Conservation (phyloP, 805 yeast genomes). For the Metschnikowia koreensis region DNA sequence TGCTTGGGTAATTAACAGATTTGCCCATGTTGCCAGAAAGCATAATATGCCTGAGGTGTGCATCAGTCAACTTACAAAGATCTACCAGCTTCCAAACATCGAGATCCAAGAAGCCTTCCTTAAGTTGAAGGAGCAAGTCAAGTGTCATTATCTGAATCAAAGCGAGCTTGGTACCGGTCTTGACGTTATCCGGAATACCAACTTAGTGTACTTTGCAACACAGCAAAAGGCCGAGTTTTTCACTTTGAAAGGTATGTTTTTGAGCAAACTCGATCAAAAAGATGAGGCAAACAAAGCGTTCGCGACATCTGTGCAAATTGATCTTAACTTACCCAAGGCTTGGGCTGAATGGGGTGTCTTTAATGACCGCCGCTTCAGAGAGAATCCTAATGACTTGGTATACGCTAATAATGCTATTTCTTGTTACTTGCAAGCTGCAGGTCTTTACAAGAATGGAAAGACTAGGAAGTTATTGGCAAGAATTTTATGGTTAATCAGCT, state of each 20-base stretch:
- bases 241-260: slow-evolving; percentile 96
- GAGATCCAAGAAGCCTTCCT: slow-evolving; percentile 98
- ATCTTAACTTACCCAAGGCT: slow-evolving; percentile 89
- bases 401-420: slow-evolving; percentile 92
- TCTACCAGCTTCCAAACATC: slow-evolving; percentile 92
- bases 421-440: slow-evolving; percentile 97
- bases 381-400: slow-evolving; percentile 73
- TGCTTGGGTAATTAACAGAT: slow-evolving; percentile 97
- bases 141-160: slow-evolving; percentile 92
- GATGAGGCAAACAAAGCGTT: slow-evolving; percentile 98
- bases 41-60: slow-evolving; percentile 98
- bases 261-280: slow-evolving; percentile 82
- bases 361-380: slow-evolving; percentile 84
- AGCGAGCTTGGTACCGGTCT: slow-evolving; percentile 90
- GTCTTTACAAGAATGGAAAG: slow-evolving; percentile 88
- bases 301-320: slow-evolving; percentile 96
- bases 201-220: slow-evolving; percentile 91
- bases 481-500: slow-evolving; percentile 87
- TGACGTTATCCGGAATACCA: slow-evolving; percentile 95
- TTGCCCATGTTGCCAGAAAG: slow-evolving; percentile 97
- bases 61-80: slow-evolving; percentile 85
- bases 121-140: slow-evolving; percentile 94
- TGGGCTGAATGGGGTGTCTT: slow-evolving; percentile 99
- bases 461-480: slow-evolving; percentile 85
- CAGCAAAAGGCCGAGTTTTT: slow-evolving; percentile 98